Base-by-base conservation (phyloP, 768 basidiomycete species). In the Phallus indusiatus region DNA sequence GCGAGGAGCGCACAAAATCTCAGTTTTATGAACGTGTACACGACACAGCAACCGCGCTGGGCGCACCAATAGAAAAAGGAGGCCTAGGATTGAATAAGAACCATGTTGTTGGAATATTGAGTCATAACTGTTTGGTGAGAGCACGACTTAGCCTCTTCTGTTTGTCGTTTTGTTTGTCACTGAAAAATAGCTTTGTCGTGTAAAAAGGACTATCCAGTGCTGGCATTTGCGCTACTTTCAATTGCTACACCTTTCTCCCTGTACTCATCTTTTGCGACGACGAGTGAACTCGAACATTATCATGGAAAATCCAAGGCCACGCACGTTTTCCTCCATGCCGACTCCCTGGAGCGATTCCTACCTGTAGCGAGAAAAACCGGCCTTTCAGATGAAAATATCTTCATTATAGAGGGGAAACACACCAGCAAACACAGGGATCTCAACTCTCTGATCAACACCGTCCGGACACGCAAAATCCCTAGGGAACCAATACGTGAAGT, bases 61-160 rank as follows among this genome's bases (percentile, higher is more conserved):
- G 72, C 1, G 67, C 72, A n/a, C 16, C n/a, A 58, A 20, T 33
- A 64, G 2, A 73, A 78, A 67, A 77, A n/a, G 85, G 85, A 0
- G 85, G 88, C 0, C 71, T 86, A 1, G 85, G 79, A 0, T 66
- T 90, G 11, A 65, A 72, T 47, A 72, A 77, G 21, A 74, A 74
- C 0, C 83, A 86, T 55, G 78, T 88, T 21, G 75, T 88, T 21
- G 88, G 85, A 6, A 79, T 90, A 16, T 77, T 88, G 66, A 81
- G 80, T 68, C 77, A 84, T 50, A 90, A 90, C 66, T 83, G 79
- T 37, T 66, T 83, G 67, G 88, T 87, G 69, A 63, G 81, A 67
- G 88, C 86, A 69, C 63, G n/a, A n/a, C n/a, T n/a, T n/a, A 81
- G 68, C 6, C 55, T 2, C 5, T 8, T 28, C 18, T 28, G 6